A percentile compares a stretch with the other conserved stretches of the same genome.
Evolutionary conservation across 306 rosid species (phyloP).

Genomic region (cucumber (Cucumis sativus)): DNA sequence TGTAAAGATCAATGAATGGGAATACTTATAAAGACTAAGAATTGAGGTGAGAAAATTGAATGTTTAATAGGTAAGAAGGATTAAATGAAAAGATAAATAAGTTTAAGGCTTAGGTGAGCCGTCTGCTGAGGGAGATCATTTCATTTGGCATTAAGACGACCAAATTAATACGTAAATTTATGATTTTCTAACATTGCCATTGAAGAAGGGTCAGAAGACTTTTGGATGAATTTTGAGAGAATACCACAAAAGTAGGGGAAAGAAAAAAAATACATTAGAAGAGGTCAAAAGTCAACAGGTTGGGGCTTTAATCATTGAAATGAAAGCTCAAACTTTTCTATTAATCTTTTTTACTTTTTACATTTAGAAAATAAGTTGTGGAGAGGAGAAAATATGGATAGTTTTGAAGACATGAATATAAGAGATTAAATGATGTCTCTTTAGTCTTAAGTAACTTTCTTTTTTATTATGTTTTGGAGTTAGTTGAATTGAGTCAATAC

Average conservation of each 20-base stretch:
- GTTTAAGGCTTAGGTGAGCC: background rate
- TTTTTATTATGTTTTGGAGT: too few relatives aligned
- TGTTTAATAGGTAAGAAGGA: background rate
- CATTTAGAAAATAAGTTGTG: too few relatives aligned
- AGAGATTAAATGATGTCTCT: too few relatives aligned
- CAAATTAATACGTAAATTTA: background rate
- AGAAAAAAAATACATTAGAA: background rate
- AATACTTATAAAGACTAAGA: background rate
- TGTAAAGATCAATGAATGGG: background rate
- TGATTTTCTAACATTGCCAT: background rate
- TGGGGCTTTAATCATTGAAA: background rate
- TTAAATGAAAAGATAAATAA: background rate
- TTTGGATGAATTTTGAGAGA: background rate
- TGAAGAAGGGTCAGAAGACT: background rate
- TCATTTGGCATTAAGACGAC: background rate
- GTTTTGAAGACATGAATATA: too few relatives aligned
- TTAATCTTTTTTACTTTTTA: too few relatives aligned
- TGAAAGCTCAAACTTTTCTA: too few relatives aligned
- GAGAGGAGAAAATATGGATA: too few relatives aligned
- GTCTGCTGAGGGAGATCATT: background rate
- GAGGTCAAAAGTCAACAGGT: constrained; percentile 1
- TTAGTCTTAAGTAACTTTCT: too few relatives aligned
- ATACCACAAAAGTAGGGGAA: background rate
- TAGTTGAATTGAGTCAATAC: too few relatives aligned
- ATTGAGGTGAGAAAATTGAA: background rate